Evolutionary conservation across 768 basidiomycete species (phyloP), one percentile per base, ranked within the genome.

Genomic region (Fistulinella prunicolor): DNA sequence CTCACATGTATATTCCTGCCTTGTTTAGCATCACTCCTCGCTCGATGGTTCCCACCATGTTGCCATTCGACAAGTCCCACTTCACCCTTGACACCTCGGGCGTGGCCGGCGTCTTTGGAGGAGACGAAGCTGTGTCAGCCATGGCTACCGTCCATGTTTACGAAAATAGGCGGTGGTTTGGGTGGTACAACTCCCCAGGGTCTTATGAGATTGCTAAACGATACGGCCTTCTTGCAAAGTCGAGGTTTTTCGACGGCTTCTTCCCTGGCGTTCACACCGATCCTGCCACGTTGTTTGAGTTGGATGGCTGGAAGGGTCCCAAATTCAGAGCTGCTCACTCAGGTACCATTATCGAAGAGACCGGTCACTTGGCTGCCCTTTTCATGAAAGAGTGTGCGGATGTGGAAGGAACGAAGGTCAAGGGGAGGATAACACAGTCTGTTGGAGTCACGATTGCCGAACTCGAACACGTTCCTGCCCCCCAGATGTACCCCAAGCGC

Each of bases 141-240:
- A 71, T 72, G 65, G 61, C 64, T 1, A 68, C 68, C 2, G 62
- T 72, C 13, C 71, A 71, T 40, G 48, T 72, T 16, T 67, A 61
- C 45, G 56, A 61, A 43, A 59, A 61, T 8, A 62, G 67, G 38
- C 61, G 52, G 22, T 71, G 61, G 65, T 32, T 72, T 13, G 70
- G 70, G 6, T 72, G 69, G 65, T 72, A 71, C 32, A 71, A 72
- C 32, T 55, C 71, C 10, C 70, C 70, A 3, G 70, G 70, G 13
- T 67, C 70, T 10, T 70, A 67, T 45, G 49, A 54, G 20, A 60
- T 72, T 9, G 71, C 67, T 9, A 71, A 59, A 46, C 58, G 61
- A 32, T 71, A 66, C 8, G 63, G 61, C 7, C 56, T 58, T 32
- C 66, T 70, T 9, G 65, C 69, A 23, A 61, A 56, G 21, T 65